These are phyloP conservation scores for Spongispora temasekensis DNA, from an alignment of 1,284 basidiomycete species.

Conservation along the genomic window DNA sequence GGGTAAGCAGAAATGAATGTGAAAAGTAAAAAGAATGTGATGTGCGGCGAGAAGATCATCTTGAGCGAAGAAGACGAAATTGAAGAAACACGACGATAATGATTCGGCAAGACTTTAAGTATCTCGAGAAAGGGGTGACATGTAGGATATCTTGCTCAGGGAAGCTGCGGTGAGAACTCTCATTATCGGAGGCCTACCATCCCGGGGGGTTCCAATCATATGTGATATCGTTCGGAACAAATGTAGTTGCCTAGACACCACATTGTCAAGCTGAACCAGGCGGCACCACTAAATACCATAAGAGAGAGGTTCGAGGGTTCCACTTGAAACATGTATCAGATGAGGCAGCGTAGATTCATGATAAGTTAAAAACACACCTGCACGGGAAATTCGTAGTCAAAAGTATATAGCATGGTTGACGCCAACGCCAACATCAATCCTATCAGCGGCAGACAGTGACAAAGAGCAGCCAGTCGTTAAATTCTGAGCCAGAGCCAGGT, in stretches of 20 bases:
- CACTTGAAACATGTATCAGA: neutral
- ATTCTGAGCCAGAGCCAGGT: too few relatives aligned
- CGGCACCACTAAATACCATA: too few relatives aligned
- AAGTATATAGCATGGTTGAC: too few relatives aligned
- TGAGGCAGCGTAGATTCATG: too few relatives aligned
- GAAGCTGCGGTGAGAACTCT: neutral
- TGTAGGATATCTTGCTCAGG: neutral
- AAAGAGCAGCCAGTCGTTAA: too few relatives aligned
- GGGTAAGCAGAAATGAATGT: slow-evolving; percentile 20
- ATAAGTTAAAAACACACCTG: too few relatives aligned
- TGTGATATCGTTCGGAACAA: neutral
- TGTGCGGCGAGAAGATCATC: slow-evolving; percentile 15
- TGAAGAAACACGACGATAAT: neutral
- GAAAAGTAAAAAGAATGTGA: slow-evolving; percentile 20
- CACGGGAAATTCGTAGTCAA: too few relatives aligned
- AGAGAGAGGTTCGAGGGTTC: neutral
- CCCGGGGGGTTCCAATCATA: neutral
- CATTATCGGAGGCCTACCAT: too few relatives aligned
- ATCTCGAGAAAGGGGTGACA: neutral
- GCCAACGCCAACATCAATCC: too few relatives aligned
- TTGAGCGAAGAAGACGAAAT: neutral
- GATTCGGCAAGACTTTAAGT: slow-evolving; percentile 7
- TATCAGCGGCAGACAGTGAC: too few relatives aligned
- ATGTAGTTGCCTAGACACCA: neutral
- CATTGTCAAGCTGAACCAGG: neutral